Base-by-base conservation (phyloP, 2,329 filamentous ascomycete genomes). In the Colletotrichum magnum region DNA sequence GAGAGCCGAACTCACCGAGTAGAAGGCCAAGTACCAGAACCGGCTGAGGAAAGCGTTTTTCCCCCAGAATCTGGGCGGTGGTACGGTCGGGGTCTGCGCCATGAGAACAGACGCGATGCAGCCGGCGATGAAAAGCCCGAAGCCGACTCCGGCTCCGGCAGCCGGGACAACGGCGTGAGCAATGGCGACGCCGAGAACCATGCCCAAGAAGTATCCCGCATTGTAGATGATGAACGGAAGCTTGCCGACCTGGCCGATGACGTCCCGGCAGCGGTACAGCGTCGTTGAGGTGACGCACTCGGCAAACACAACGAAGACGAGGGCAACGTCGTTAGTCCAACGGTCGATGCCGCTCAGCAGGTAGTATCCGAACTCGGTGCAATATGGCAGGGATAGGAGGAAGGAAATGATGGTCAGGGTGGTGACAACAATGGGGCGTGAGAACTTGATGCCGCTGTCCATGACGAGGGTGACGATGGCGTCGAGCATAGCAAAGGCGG, bases 401-500 rank as follows among this genome's bases (percentile, higher is more conserved):
- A 89, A 88, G 0, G 84, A 88, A 15, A 85, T 16, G 0, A 87
- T 53, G 21, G 84, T 85, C 15, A 88, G 75, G 0, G 67, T 74
- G 0, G 86, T 88, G 45, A 88, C 87, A 9, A 89, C 83, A 43
- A 80, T 72, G 1, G 85, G 81, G 0, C 85, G 80, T 2, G 83
- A 84, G 15, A 78, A 74, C 72, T 84, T 83, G 54, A 83, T 70
- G n/a, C 86, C 85, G 0, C 84, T 81, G 68, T 89, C 87, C 76
- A 87, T 84, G 45, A 86, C 77, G 51, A 89, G 73, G 0, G 87
- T 89, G 7, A 86, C 85, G 5, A 86, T 80, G 5, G 85, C 87
- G 72, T 89, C 88, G 6, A 89, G 77, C 86, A 89, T 88, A 56
- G 86, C 87, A 68, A 89, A 89, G 1, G 87, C 86, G 0, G 87